These are phyloP conservation scores for Phaeosphaeria sp. DNA, from an alignment of 2,329 filamentous ascomycete genomes.

Conservation along the genomic window DNA sequence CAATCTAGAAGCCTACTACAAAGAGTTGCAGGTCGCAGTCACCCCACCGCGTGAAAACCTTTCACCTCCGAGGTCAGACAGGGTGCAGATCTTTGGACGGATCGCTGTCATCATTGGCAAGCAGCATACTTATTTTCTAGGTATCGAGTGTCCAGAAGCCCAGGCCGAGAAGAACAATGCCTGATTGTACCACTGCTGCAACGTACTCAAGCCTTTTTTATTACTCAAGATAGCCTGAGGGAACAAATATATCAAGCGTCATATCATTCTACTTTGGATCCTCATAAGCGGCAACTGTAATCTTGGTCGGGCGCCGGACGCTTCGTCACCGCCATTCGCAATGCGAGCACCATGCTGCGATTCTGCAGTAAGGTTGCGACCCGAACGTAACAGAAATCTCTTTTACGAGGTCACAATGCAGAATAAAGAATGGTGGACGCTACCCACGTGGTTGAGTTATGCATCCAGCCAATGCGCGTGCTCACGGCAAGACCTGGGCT, in stretches of 20 bases:
- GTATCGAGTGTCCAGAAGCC: background rate
- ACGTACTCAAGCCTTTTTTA: background rate
- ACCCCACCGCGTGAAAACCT: background rate
- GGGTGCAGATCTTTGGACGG: background rate
- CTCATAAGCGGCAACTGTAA: background rate
- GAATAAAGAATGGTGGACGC: slow-evolving; percentile 10
- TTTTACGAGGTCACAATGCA: slow-evolving; percentile 10
- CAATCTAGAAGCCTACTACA: background rate
- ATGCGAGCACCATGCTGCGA: slow-evolving; percentile 7
- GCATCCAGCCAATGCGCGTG: slow-evolving; percentile 13
- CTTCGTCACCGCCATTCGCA: background rate
- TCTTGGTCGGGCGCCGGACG: background rate
- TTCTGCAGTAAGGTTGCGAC: background rate
- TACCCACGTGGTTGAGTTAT: slow-evolving; percentile 8
- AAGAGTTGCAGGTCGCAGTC: background rate
- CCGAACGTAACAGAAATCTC: slow-evolving; percentile 24
- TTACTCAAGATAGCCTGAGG: background rate
- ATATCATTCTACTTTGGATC: background rate
- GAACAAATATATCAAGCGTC: background rate
- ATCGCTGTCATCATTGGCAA: background rate
- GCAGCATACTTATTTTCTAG: background rate
- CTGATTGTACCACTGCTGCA: background rate
- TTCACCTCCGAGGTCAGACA: background rate
- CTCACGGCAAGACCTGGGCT: slow-evolving; percentile 7
- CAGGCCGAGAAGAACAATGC: background rate